These are phyloP conservation scores for Xylaria sp. DNA, from an alignment of 2,329 filamentous ascomycete genomes.

Conservation along the genomic window DNA sequence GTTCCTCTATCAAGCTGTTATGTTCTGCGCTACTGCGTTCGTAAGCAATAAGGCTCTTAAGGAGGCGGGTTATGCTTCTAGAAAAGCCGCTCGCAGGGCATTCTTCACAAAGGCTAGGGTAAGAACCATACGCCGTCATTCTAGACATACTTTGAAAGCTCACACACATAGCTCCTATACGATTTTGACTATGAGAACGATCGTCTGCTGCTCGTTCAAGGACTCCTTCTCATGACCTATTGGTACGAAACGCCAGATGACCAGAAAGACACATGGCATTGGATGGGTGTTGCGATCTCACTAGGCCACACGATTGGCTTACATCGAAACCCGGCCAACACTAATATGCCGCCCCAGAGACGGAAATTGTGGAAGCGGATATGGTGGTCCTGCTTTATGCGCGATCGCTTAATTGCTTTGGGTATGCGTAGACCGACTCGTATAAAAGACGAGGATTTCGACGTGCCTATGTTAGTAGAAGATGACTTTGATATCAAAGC, in stretches of 20 bases:
- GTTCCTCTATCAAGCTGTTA: constrained; percentile 90
- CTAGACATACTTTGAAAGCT: constrained; percentile 26
- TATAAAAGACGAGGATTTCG: constrained; percentile 92
- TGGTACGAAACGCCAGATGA: constrained; percentile 98
- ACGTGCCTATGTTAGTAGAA: constrained; percentile 88
- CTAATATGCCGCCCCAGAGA: constrained; percentile 76
- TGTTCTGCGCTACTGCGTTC: constrained; percentile 92
- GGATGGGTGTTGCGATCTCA: constrained; percentile 96
- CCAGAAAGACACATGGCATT: constrained; percentile 98
- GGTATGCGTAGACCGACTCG: constrained; percentile 93
- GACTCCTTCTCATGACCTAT: constrained; percentile 90
- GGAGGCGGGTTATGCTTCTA: constrained; percentile 78
- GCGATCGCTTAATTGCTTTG: constrained; percentile 89
- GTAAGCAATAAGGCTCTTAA: constrained; percentile 81
- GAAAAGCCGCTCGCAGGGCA: constrained; percentile 84
- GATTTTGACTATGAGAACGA: constrained; percentile 96
- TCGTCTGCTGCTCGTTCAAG: constrained; percentile 87
- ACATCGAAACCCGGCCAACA: constrained; percentile 83
- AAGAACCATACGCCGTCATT: constrained; percentile 51
- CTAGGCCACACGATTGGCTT: constrained; percentile 93
- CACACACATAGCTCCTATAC: constrained; percentile 74
- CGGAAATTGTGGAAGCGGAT: constrained; percentile 93
- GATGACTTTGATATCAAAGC: constrained; percentile 83
- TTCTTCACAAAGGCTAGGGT: constrained; percentile 91
- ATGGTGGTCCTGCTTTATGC: constrained; percentile 98